Percentiles rank a stretch among this genome's conserved stretches.
Conservation (phyloP, 257 asterid genomes). For the Scutellaria barbata region DNA sequence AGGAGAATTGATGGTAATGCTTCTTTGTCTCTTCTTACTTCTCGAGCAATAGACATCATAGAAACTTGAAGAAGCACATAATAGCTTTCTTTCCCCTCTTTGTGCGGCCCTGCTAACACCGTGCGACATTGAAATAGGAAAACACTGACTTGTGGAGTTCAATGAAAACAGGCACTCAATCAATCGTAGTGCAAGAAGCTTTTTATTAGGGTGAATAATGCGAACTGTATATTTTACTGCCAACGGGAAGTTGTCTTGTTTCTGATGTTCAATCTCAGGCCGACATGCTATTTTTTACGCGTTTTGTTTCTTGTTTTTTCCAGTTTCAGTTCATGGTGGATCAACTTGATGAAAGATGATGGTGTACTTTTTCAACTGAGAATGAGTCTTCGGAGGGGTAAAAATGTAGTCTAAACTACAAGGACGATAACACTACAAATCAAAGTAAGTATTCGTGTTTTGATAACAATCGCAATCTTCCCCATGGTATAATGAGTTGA, state of each 20-base stretch:
- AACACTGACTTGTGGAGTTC: too few relatives aligned
- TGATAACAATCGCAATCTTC: too few relatives aligned
- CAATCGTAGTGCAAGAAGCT: too few relatives aligned
- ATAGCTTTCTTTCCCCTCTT: background rate
- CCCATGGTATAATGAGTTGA: background rate
- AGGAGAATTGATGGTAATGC: conserved; percentile 30
- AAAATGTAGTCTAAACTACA: background rate
- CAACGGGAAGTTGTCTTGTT: too few relatives aligned
- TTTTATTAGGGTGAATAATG: too few relatives aligned
- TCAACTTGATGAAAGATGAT: conserved; percentile 6
- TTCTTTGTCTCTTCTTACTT: background rate
- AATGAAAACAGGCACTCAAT: too few relatives aligned
- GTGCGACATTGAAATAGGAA: too few relatives aligned
- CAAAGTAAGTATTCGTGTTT: too few relatives aligned
- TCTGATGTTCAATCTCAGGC: too few relatives aligned
- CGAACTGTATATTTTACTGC: too few relatives aligned
- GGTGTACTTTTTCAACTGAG: background rate
- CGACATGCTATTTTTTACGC: too few relatives aligned
- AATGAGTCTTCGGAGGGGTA: background rate
- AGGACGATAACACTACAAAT: background rate
- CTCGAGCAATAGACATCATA: background rate
- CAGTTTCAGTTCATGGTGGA: background rate
- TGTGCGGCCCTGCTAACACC: background rate
- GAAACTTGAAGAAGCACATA: background rate
- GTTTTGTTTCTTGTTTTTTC: too few relatives aligned